Evolutionary conservation across 2,329 filamentous ascomycete genomes (phyloP).

Genomic region (Aspergillus alliaceus): DNA sequence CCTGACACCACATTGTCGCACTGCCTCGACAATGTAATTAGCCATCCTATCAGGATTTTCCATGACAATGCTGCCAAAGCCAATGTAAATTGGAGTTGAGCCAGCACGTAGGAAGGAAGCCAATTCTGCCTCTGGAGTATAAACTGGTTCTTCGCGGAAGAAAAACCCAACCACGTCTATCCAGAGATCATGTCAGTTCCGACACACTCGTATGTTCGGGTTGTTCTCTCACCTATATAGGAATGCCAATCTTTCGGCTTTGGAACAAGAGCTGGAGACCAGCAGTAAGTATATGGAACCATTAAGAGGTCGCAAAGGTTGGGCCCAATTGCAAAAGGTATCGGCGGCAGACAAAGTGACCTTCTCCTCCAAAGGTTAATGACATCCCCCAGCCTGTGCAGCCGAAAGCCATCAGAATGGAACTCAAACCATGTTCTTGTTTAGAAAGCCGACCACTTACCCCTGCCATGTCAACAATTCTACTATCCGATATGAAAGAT

Average conservation of each 20-base stretch:
- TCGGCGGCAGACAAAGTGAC: too few species aligned
- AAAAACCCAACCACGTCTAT: neutral
- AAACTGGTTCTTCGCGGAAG: neutral
- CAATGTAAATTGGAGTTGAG: neutral
- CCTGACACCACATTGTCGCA: neutral
- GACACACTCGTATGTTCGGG: too few species aligned
- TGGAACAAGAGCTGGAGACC: neutral
- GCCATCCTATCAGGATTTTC: neutral
- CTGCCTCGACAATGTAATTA: neutral
- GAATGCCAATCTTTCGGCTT: slow-evolving; percentile 3
- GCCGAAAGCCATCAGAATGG: too few species aligned
- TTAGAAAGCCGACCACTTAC: too few species aligned
- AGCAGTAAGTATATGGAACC: slow-evolving; percentile 2
- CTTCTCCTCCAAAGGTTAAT: slow-evolving; percentile 1
- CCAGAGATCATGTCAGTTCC: too few species aligned
- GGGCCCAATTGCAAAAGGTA: too few species aligned
- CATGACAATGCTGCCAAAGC: slow-evolving; percentile 4
- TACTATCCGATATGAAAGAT: neutral
- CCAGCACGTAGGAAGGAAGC: neutral
- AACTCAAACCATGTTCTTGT: too few species aligned
- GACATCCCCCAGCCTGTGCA: slow-evolving; percentile 4
- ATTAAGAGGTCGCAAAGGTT: neutral
- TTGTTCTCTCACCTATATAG: too few species aligned
- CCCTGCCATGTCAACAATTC: slow-evolving; percentile 3
- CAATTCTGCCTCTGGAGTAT: neutral